Evolutionary conservation across 1,139 yeast genomes (phyloP).

Genomic region (Taphrina communis): DNA sequence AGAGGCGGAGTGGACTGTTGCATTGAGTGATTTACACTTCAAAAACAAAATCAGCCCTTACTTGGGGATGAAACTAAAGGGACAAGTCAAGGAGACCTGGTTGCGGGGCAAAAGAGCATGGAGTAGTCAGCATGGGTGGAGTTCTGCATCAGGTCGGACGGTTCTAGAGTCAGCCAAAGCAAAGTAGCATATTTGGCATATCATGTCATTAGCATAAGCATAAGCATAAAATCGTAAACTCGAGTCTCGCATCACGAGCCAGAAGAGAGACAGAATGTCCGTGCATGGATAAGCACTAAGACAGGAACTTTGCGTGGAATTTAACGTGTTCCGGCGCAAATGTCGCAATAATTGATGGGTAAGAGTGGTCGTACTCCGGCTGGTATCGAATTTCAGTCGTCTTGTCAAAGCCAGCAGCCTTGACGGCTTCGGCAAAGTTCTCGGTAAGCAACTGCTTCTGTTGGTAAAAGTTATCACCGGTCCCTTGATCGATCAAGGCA

Average conservation of each 20-base stretch:
- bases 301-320: slow-evolving; percentile 81
- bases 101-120: slow-evolving; percentile 63
- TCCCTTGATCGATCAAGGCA: slow-evolving; percentile 78
- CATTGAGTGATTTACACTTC: slow-evolving; percentile 59
- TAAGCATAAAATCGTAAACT: neutral
- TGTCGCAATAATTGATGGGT: slow-evolving; percentile 73
- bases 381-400: slow-evolving; percentile 67
- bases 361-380: slow-evolving; percentile 90
- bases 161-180: slow-evolving; percentile 11
- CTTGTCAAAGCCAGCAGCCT: slow-evolving; percentile 62
- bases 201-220: neutral
- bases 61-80: slow-evolving; percentile 68
- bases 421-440: slow-evolving; percentile 68
- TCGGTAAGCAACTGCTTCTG: slow-evolving; percentile 80
- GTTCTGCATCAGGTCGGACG: slow-evolving; percentile 15
- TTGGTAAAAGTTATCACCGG: slow-evolving; percentile 70
- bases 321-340: slow-evolving; percentile 84
- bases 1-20: slow-evolving; percentile 47
- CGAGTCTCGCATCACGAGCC: neutral
- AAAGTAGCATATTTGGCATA: neutral
- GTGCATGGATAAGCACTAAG: neutral
- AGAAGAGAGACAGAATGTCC: too few relatives aligned
- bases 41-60: slow-evolving; percentile 87
- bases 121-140: slow-evolving; percentile 12
- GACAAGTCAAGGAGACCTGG: slow-evolving; percentile 76